Evolutionary conservation across 257 asterid species (phyloP).

Genomic region (Echium plantagineum): DNA sequence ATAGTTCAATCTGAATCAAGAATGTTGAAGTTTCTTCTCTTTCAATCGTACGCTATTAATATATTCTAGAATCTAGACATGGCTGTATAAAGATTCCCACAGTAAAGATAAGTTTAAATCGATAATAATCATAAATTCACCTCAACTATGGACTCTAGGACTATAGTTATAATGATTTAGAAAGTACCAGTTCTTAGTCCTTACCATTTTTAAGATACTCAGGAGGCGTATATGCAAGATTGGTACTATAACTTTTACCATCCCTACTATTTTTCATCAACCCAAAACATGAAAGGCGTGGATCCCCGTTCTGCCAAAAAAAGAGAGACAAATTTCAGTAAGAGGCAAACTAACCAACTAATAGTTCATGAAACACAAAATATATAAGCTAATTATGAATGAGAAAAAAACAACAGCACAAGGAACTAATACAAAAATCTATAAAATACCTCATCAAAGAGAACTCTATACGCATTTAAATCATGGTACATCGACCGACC

Average conservation of each 20-base stretch:
- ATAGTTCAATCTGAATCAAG: neutral
- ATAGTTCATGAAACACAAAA: neutral
- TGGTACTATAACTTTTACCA: conserved; percentile 96
- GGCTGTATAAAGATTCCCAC: too few relatives aligned
- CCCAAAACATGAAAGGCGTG: conserved; percentile 93
- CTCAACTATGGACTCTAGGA: neutral
- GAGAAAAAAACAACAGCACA: neutral
- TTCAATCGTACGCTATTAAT: too few relatives aligned
- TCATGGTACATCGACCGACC: conserved; percentile 96
- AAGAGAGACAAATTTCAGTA: neutral
- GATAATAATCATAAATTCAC: neutral
- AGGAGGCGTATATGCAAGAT: conserved; percentile 98
- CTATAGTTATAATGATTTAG: conserved; percentile 2
- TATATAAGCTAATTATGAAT: neutral
- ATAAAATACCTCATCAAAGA: conserved; percentile 73
- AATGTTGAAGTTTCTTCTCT: neutral
- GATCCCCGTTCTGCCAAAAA: conserved; percentile 76
- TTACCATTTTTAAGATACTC: conserved; percentile 91
- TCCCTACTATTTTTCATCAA: conserved; percentile 97
- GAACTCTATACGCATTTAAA: conserved; percentile 96
- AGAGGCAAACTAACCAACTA: conserved; percentile 5
- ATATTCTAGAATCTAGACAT: too few relatives aligned
- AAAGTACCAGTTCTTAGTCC: conserved; percentile 2
- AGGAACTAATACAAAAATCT: neutral
- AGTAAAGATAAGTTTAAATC: neutral